These are phyloP conservation scores for Tetrahymena thermophila DNA, from an alignment of 73 alveolate species.

Conservation along the genomic window DNA sequence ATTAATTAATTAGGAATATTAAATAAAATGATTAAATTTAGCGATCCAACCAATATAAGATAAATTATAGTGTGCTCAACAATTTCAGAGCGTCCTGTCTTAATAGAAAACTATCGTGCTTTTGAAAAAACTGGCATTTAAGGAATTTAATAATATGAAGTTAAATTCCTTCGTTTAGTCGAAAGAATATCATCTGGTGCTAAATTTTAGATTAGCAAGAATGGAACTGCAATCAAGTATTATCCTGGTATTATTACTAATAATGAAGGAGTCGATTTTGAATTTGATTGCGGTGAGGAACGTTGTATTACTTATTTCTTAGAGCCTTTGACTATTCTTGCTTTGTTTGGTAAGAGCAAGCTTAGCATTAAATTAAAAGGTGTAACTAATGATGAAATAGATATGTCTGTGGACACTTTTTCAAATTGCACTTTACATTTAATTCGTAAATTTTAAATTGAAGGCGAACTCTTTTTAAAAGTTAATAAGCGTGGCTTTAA, in stretches of 20 bases:
- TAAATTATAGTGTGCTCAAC: slow-evolving; percentile 36
- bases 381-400: slow-evolving; percentile 73
- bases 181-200: slow-evolving; percentile 20
- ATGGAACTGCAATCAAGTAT: slow-evolving; percentile 4
- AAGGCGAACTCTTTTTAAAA: slow-evolving; percentile 68
- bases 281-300: slow-evolving; percentile 65
- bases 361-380: slow-evolving; percentile 75
- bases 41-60: slow-evolving; percentile 20
- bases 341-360: slow-evolving; percentile 77
- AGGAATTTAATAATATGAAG: slow-evolving; percentile 1
- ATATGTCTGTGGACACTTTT: slow-evolving; percentile 68
- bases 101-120: slow-evolving; percentile 2
- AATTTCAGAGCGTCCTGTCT: slow-evolving; percentile 17
- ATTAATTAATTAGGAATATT: neutral
- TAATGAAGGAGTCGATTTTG: slow-evolving; percentile 11
- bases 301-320: slow-evolving; percentile 80
- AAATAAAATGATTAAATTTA: slow-evolving; percentile 11
- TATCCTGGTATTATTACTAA: slow-evolving; percentile 66
- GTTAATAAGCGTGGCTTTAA: slow-evolving; percentile 70
- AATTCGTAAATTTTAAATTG: slow-evolving; percentile 73
- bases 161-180: slow-evolving; percentile 9
- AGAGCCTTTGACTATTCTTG: slow-evolving; percentile 73
- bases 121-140: neutral
- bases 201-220: slow-evolving; percentile 5
- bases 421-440: slow-evolving; percentile 29